phyloP scores from a whole-genome alignment of 225 moss, liverwort and hornwort species.

The Thuidium tamariscinum region DNA sequence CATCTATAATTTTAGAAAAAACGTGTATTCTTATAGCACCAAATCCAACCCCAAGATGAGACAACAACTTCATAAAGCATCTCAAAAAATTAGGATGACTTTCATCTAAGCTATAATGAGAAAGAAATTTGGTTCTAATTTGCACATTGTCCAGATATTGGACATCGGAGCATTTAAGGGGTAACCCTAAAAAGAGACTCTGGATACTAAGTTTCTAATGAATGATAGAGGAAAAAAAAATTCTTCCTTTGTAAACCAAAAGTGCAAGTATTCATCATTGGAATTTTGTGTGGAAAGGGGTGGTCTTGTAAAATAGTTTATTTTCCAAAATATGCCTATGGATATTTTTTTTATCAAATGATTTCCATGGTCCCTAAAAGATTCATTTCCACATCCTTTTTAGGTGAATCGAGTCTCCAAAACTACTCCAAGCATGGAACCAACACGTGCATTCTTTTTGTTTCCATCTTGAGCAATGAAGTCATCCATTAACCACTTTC shows the following conservation, averaged over 20 bases:
- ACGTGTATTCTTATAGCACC: too few species aligned
- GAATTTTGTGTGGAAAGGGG: background rate
- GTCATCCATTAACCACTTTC: background rate
- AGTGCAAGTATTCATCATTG: background rate
- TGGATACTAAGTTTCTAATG: rapidly evolving
- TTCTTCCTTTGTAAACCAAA: background rate
- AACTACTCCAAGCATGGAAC: background rate
- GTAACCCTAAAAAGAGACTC: rapidly evolving
- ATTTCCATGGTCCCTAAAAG: background rate
- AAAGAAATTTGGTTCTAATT: too few species aligned
- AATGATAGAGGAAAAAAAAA: background rate
- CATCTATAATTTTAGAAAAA: too few species aligned
- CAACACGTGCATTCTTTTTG: background rate
- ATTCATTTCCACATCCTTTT: background rate
- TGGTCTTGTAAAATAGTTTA: background rate
- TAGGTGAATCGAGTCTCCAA: background rate
- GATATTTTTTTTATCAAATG: background rate
- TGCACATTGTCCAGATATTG: too few species aligned
- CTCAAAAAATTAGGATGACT: too few species aligned
- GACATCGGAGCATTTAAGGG: too few species aligned
- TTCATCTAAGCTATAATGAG: too few species aligned
- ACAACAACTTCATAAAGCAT: too few species aligned
- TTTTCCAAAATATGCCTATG: rapidly evolving
- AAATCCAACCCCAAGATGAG: too few species aligned
- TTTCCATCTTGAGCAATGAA: background rate